phyloP scores from a whole-genome alignment of 2,329 filamentous ascomycete species.

The Epichloe baconii region DNA sequence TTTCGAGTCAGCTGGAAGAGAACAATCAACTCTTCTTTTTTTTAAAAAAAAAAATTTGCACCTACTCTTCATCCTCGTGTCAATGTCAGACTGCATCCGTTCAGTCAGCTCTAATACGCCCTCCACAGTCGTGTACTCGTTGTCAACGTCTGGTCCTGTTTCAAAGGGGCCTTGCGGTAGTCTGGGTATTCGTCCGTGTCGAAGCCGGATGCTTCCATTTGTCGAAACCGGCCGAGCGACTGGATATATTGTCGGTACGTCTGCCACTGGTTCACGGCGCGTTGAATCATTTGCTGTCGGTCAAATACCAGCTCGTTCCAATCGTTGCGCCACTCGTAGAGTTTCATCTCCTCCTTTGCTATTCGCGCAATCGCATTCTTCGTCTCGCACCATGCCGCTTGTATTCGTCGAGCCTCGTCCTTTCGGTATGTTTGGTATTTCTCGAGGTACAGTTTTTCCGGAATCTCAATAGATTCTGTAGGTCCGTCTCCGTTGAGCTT shows the following conservation, averaged over 20 bases:
- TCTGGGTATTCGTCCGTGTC: constrained; percentile 25
- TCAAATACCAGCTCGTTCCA: constrained; percentile 14
- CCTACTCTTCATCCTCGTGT: constrained; percentile 24
- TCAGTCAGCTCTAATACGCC: constrained; percentile 21
- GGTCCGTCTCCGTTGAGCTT: constrained; percentile 30
- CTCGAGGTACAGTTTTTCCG: constrained; percentile 38
- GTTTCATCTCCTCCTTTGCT: constrained; percentile 12
- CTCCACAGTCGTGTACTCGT: constrained; percentile 17
- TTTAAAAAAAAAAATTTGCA: neutral
- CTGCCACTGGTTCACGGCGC: constrained; percentile 19
- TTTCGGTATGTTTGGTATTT: constrained; percentile 34
- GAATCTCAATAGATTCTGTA: constrained; percentile 34
- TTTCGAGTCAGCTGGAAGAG: neutral
- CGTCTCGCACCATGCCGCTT: constrained; percentile 21
- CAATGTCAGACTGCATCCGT: constrained; percentile 21
- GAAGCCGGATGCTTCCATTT: constrained; percentile 25
- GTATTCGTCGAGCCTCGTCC: constrained; percentile 33
- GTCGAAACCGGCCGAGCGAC: constrained; percentile 21
- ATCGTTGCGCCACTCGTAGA: constrained; percentile 16
- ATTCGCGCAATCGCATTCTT: constrained; percentile 16
- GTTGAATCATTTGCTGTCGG: constrained; percentile 19
- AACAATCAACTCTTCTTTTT: constrained; percentile 3
- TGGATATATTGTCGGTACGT: constrained; percentile 23
- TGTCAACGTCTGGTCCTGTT: constrained; percentile 20
- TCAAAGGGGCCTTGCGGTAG: constrained; percentile 24